Conservation (phyloP, 345 rosid genomes). For the Carallia pectinifolia region DNA sequence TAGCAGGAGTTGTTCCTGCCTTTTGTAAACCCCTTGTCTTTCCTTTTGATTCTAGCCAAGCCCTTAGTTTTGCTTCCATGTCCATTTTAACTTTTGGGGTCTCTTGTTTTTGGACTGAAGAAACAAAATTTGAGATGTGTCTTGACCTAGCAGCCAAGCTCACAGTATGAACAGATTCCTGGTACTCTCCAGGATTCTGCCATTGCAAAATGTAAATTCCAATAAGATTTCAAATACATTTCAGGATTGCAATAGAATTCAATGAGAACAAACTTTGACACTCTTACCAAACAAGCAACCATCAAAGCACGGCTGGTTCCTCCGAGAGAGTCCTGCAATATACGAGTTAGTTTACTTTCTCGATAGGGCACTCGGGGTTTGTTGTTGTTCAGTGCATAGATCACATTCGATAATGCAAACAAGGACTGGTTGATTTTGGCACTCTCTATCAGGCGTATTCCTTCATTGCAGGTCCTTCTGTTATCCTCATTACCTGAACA, state of each 20-base stretch:
- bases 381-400: constrained; percentile 79
- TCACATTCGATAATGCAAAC: constrained; percentile 87
- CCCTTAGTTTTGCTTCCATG: constrained; percentile 80
- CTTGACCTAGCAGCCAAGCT: constrained; percentile 95
- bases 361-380: constrained; percentile 71
- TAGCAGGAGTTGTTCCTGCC: constrained; percentile 32
- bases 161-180: constrained; percentile 85
- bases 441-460: constrained; percentile 81
- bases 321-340: constrained; percentile 92
- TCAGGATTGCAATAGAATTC: neutral
- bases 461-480: constrained; percentile 81
- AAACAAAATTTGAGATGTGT: constrained; percentile 55
- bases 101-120: constrained; percentile 49
- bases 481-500: constrained; percentile 86
- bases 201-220: neutral
- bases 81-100: constrained; percentile 63
- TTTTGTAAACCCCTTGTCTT: constrained; percentile 62
- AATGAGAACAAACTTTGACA: neutral
- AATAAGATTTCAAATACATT: neutral
- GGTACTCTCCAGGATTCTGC: constrained; percentile 93
- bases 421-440: constrained; percentile 85
- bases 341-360: constrained; percentile 91
- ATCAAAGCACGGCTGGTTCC: constrained; percentile 80
- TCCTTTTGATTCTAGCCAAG: constrained; percentile 93
- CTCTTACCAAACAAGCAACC: constrained; percentile 85